Evolutionary conservation across 306 rosid species (phyloP), one percentile per base, ranked within the genome.

Genomic region (Prunus fruticosa): DNA sequence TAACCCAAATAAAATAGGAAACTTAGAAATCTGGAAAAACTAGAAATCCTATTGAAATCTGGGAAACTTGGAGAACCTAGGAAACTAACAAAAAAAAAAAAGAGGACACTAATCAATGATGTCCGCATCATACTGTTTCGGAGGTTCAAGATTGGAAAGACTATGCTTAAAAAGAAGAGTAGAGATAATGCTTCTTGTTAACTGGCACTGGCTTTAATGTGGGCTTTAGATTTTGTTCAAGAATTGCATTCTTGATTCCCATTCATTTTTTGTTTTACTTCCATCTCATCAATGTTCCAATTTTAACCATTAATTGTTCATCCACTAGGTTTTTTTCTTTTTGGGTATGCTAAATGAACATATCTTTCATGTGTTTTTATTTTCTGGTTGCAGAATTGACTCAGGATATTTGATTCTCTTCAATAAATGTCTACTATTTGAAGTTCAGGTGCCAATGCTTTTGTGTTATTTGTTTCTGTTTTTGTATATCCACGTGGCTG

Each of bases 391-490:
- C 84, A 92, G 97, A 80, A 89, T 90, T 79, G 84, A 57, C 76
- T 46, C 82, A 25, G 93, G 93, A 69, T 74, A 80, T 79, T 71
- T 75, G 30, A 82, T 92, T 79, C 76, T 90, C 76, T 64, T 87
- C 30, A 90, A 92, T 28, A 85, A 89, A 63, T 83, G 84, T 79
- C 74, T 89, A 64, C 78, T 90, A 63, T 75, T 87, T 78, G 87
- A 90, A 87, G 93, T 90, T 73, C 86, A 82, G 96, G 96, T 93
- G 76, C 78, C 30, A 38, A 41, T 60, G 19, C 60, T 73, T 78
- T 61, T 75, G 28, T 12, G 15, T 64, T 54, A 27, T 25, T 61
- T 14, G 47, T 52, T 78, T 64, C 30, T 47, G 69, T 8, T 38
- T 69, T 74, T 73, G 13, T 78, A 38, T 76, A 58, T 79, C 43